phyloP scores from a whole-genome alignment of 2,329 filamentous ascomycete species.

The Erysiphe pulchra region DNA sequence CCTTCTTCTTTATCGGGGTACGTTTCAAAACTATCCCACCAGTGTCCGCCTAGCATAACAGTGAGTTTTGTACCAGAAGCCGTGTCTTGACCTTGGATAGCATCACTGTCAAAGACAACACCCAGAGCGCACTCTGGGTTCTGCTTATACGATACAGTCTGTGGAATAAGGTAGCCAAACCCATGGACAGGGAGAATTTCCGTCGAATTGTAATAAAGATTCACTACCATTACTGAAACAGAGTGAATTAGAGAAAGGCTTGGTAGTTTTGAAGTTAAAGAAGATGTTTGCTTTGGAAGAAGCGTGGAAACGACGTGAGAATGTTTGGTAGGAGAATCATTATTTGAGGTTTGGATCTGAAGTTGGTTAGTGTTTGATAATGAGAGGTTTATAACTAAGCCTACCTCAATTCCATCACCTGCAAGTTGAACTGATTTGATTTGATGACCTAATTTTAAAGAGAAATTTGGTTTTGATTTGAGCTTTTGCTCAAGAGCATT shows the following conservation, averaged over 20 bases:
- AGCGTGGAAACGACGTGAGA: conserved; percentile 11
- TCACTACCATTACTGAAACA: conserved; percentile 76
- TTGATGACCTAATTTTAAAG: conserved; percentile 23
- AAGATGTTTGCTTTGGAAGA: conserved; percentile 30
- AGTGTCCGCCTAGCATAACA: conserved; percentile 84
- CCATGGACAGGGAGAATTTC: conserved; percentile 38
- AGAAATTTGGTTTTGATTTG: conserved; percentile 27
- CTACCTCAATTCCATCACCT: conserved; percentile 18
- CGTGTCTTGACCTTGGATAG: conserved; percentile 23
- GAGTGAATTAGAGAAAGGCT: conserved; percentile 29
- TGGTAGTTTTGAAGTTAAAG: conserved; percentile 18
- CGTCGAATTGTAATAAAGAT: conserved; percentile 53
- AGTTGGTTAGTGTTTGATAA: conserved; percentile 4
- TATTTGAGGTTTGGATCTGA: conserved; percentile 12
- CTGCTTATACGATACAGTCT: conserved; percentile 37
- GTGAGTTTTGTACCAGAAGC: conserved; percentile 57
- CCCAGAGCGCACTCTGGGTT: conserved; percentile 71
- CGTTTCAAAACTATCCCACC: conserved; percentile 42
- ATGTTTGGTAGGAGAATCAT: conserved; percentile 13
- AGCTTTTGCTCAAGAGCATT: conserved; percentile 26
- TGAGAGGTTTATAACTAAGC: conserved; percentile 1
- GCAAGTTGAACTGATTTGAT: conserved; percentile 23
- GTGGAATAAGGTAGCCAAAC: conserved; percentile 82
- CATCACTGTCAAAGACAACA: conserved; percentile 61
- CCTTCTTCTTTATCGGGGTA: conserved; percentile 42